Evolutionary conservation across 176 grass and related monocot species (phyloP), one percentile per base, ranked within the genome.

Genomic region (Aegilops tauschii): DNA sequence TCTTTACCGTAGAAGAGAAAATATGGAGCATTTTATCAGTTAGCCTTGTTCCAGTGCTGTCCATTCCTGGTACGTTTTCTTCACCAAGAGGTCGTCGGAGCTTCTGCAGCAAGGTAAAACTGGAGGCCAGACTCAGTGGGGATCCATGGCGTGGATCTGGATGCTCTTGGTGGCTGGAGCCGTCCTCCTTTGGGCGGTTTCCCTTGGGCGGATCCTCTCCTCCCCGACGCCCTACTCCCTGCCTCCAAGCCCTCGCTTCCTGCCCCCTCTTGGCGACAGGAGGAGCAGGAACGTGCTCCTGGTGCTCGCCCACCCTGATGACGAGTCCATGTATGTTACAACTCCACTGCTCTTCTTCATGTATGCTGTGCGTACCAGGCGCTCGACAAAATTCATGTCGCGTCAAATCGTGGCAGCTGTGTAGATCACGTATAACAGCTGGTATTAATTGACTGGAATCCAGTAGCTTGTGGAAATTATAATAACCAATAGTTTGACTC

Each of bases 271-370:
- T 17, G 69, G 50, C 17, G 82, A 70, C 82, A 81, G 82, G 79
- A 94, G 87, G 73, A 85, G 83, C 71, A 87, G 86, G 73, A 96
- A 93, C 34, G 90, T 96, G 59, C 90, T 98, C 54, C 82, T 98
- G 9, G 92, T 93, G 69, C 42, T 94, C 36, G 90, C 96, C 23
- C 96, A 98, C 91, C 96, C 96, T n/a, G 93, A 98, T 83, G 93
- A 94, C 76, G 93, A 98, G 76, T 96, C 96, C 70, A 98, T 98
- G 96, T 96, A 90, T 36, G 73, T 76, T 8, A 1, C 4, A 20
- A 0, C 10, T 5, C 20, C 80, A 1, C 20, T 23, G 0, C 17
- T 28, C 3, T 7, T 1, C 30, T 23, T 36, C 4, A 7, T 37
- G 13, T 29, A 5, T 18, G 34, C 12, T 31, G 6, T 82, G 77